These are phyloP conservation scores for Ustilago lituana DNA, from an alignment of 1,284 basidiomycete species.

Conservation along the genomic window DNA sequence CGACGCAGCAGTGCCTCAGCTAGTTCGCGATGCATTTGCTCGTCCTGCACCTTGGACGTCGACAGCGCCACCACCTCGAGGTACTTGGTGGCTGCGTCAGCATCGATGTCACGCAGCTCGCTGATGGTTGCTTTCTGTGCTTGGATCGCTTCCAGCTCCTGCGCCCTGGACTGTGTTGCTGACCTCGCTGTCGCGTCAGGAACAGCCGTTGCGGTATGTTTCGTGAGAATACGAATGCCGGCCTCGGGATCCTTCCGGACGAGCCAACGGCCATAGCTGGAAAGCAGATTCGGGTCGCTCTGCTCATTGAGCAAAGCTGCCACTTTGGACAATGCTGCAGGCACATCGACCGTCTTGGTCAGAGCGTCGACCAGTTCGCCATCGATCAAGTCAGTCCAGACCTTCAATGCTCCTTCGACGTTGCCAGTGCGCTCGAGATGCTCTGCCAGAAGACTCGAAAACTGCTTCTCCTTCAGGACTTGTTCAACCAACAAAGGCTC, in stretches of 20 bases:
- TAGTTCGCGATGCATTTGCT: constrained; percentile 50
- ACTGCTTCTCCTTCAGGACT: constrained; percentile 14
- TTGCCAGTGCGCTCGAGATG: constrained; percentile 28
- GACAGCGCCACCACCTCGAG: constrained; percentile 58
- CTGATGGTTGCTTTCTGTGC: constrained; percentile 39
- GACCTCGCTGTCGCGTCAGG: constrained; percentile 12
- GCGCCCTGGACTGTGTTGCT: constrained; percentile 17
- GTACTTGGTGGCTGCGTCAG: constrained; percentile 51
- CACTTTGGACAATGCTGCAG: constrained; percentile 25
- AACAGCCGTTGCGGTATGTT: constrained; percentile 5
- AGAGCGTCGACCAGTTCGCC: constrained; percentile 32
- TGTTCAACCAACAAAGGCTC: constrained; percentile 23
- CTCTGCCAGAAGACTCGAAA: constrained; percentile 25
- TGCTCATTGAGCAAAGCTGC: constrained; percentile 18
- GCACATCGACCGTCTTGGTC: constrained; percentile 5
- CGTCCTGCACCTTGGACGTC: constrained; percentile 36
- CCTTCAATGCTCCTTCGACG: constrained; percentile 30
- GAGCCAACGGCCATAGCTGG: constrained; percentile 55
- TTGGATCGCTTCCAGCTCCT: constrained; percentile 35
- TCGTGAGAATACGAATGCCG: constrained; percentile 49
- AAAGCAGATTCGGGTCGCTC: constrained; percentile 25
- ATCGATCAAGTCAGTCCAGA: constrained; percentile 48
- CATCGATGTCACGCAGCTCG: constrained; percentile 44
- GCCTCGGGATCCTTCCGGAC: constrained; percentile 49
- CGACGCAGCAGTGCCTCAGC: constrained; percentile 21